phyloP scores from a whole-genome alignment of 495 filamentous ascomycete species.

The Rusavskia elegans region DNA sequence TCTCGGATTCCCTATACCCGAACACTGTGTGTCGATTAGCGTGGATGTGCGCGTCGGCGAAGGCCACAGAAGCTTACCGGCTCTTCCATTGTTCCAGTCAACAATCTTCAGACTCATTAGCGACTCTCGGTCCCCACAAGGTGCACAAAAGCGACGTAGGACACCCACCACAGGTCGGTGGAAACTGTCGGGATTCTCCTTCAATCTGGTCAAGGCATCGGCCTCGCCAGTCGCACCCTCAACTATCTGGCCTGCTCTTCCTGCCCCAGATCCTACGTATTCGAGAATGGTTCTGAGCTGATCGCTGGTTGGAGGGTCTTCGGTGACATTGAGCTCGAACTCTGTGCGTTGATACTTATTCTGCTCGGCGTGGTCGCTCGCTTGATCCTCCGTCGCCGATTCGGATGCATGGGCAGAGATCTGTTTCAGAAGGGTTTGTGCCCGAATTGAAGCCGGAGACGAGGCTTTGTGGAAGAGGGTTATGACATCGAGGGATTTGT shows the following conservation, averaged over 20 bases:
- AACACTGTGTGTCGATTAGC: constrained; percentile 14
- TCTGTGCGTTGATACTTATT: constrained; percentile 40
- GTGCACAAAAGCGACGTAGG: not conserved
- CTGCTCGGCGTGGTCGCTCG: constrained; percentile 39
- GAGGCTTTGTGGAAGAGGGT: constrained; percentile 85
- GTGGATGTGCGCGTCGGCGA: not conserved
- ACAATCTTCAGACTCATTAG: constrained; percentile 40
- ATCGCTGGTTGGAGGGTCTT: constrained; percentile 61
- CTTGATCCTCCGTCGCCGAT: constrained; percentile 49
- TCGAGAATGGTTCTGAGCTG: constrained; percentile 80
- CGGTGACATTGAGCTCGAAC: constrained; percentile 78
- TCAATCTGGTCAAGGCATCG: constrained; percentile 66
- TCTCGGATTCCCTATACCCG: constrained; percentile 68
- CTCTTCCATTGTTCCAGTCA: constrained; percentile 86
- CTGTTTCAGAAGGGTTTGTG: constrained; percentile 60
- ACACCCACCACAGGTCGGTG: constrained; percentile 52
- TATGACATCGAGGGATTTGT: constrained; percentile 76
- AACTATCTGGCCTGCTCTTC: constrained; percentile 37
- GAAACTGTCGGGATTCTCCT: constrained; percentile 41
- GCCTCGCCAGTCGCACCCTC: constrained; percentile 50
- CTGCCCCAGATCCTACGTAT: constrained; percentile 35
- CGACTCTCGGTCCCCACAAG: not conserved
- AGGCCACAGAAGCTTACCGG: constrained; percentile 21
- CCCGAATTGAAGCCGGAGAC: constrained; percentile 44
- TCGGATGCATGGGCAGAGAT: constrained; percentile 43